Evolutionary conservation across 352 stramenopile species (phyloP).

Genomic region (Globisporangium cystogenes): DNA sequence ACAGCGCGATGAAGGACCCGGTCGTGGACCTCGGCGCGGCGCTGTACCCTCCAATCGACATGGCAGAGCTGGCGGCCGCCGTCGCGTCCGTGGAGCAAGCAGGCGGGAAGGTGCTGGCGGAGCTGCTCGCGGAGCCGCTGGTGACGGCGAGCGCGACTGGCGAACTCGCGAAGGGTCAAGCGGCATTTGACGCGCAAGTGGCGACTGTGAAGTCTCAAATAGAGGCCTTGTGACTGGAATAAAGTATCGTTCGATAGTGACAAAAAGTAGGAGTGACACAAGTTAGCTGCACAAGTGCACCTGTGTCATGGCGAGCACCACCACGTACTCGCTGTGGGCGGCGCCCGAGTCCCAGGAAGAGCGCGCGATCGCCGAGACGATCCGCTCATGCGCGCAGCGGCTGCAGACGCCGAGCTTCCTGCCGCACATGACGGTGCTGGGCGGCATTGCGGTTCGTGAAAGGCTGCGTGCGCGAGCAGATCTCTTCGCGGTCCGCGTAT

Average conservation of each 20-base stretch:
- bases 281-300: too few relatives aligned
- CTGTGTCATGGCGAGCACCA: not conserved
- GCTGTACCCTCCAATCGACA: conserved; percentile 68
- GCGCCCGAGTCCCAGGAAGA: conserved; percentile 17
- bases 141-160: conserved; percentile 27
- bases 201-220: conserved; percentile 48
- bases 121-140: conserved; percentile 46
- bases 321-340: conserved; percentile 52
- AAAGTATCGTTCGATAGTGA: not conserved
- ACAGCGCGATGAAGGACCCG: conserved; percentile 51
- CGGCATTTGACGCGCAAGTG: conserved; percentile 56
- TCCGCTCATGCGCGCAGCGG: conserved; percentile 27
- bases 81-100: conserved; percentile 28
- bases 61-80: conserved; percentile 41
- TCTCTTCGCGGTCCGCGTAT: too few relatives aligned
- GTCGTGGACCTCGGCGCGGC: conserved; percentile 83
- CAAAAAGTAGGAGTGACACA: too few relatives aligned
- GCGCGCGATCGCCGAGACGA: conserved; percentile 21
- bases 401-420: conserved; percentile 40
- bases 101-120: conserved; percentile 32
- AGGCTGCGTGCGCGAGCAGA: not conserved
- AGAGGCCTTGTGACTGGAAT: conserved; percentile 22
- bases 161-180: conserved; percentile 34
- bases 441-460: conserved; percentile 28
- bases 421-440: conserved; percentile 60